Evolutionary conservation across 2,329 filamentous ascomycete species (phyloP).

Genomic region (Xylariaceae sp.): DNA sequence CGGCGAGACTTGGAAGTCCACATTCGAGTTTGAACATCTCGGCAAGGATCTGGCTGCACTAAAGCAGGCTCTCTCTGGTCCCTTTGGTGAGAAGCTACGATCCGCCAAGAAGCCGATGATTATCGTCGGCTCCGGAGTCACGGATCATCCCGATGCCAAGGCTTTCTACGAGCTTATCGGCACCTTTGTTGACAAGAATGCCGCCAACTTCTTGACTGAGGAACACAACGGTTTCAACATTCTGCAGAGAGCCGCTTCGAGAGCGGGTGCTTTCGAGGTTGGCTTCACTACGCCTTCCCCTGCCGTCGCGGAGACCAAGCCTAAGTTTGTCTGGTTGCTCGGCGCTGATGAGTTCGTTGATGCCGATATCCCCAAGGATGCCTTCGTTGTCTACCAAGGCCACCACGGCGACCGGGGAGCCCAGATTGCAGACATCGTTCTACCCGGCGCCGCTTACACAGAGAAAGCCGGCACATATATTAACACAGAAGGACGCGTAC

Average conservation of each 20-base stretch:
- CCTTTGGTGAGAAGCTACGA: constrained; percentile 89
- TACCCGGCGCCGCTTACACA: constrained; percentile 92
- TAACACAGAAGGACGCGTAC: constrained; percentile 95
- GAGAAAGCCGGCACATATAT: constrained; percentile 95
- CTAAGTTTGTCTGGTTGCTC: constrained; percentile 95
- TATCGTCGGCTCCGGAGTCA: constrained; percentile 85
- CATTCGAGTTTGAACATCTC: constrained; percentile 91
- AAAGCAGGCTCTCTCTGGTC: constrained; percentile 76
- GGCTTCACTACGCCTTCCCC: constrained; percentile 85
- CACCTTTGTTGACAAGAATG: constrained; percentile 87
- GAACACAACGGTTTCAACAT: constrained; percentile 99
- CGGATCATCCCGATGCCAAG: constrained; percentile 86
- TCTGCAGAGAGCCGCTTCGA: constrained; percentile 86
- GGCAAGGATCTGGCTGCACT: constrained; percentile 72
- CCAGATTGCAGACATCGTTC: constrained; percentile 85
- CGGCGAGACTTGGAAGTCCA: constrained; percentile 86
- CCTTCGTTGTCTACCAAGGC: constrained; percentile 96
- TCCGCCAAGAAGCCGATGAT: constrained; percentile 92
- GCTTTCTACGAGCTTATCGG: constrained; percentile 90
- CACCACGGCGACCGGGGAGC: constrained; percentile 95
- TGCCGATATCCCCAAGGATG: constrained; percentile 85
- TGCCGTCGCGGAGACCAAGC: constrained; percentile 73
- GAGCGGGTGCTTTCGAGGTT: constrained; percentile 89
- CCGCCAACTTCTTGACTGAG: constrained; percentile 74
- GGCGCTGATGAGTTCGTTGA: constrained; percentile 87